Conservation (phyloP, 768 basidiomycete species). For the Amanita inopinata region DNA sequence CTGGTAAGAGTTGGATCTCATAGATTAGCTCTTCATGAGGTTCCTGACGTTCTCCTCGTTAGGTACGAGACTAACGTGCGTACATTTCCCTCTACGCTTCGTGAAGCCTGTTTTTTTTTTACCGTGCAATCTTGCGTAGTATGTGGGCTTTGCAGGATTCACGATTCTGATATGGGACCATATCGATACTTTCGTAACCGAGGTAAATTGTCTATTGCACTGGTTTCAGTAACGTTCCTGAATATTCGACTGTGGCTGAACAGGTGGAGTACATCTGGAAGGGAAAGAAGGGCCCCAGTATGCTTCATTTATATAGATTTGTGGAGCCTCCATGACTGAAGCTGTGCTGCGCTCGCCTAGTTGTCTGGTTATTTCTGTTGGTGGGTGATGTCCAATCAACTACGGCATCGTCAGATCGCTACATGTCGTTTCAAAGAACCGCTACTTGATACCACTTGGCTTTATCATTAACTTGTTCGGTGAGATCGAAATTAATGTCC, state of each 20-base stretch:
- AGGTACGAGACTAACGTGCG: conserved; percentile 8
- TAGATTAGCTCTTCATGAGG: neutral
- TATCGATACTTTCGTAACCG: conserved; percentile 38
- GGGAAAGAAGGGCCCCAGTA: conserved; percentile 14
- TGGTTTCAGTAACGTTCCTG: neutral
- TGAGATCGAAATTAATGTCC: conserved; percentile 9
- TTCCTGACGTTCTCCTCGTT: neutral
- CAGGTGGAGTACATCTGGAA: conserved; percentile 47
- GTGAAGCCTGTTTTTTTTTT: neutral
- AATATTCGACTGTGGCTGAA: neutral
- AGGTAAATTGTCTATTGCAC: conserved; percentile 19
- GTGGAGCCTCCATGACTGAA: no score
- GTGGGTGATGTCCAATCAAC: conserved; percentile 17
- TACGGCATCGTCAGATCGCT: neutral
- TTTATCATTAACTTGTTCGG: conserved; percentile 51
- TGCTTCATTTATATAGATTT: no score
- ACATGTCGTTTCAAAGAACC: conserved; percentile 34
- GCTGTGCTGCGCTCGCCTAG: conserved; percentile 20
- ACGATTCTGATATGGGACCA: conserved; percentile 48
- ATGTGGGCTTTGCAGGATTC: conserved; percentile 42
- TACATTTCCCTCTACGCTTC: neutral
- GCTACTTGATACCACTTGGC: conserved; percentile 53
- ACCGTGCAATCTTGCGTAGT: conserved; percentile 24
- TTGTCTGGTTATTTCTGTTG: conserved; percentile 34
- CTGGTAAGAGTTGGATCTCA: conserved; percentile 1